These are phyloP conservation scores for Macrophomina tecta DNA, from an alignment of 2,329 filamentous ascomycete species.

Conservation along the genomic window DNA sequence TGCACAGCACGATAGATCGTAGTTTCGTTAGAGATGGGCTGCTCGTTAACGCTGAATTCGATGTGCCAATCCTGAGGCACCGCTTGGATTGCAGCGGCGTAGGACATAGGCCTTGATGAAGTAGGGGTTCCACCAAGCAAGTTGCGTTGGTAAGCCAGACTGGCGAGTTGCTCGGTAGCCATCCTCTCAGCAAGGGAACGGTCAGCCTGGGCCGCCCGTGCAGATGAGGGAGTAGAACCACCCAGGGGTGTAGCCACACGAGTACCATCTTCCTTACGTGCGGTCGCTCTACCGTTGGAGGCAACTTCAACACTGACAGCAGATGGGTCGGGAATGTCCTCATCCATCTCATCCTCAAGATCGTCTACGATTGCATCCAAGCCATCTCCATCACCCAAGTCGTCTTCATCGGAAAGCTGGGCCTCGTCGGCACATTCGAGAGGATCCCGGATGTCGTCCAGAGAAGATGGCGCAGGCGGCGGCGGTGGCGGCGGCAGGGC, in stretches of 20 bases:
- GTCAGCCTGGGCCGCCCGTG: slow-evolving; percentile 40
- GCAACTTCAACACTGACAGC: slow-evolving; percentile 92
- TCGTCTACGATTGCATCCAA: slow-evolving; percentile 91
- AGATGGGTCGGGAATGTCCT: slow-evolving; percentile 77
- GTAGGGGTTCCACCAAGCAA: slow-evolving; percentile 51
- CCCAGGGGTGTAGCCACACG: slow-evolving; percentile 82
- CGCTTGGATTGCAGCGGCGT: slow-evolving; percentile 81
- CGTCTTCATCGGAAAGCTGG: slow-evolving; percentile 76
- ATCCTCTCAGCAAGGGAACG: slow-evolving; percentile 33
- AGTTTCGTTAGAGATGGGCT: slow-evolving; percentile 85
- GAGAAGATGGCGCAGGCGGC: slow-evolving; percentile 44
- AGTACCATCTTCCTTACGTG: slow-evolving; percentile 89
- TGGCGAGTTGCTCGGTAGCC: slow-evolving; percentile 38
- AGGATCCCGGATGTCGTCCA: slow-evolving; percentile 55
- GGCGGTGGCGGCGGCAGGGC: slow-evolving; percentile 60
- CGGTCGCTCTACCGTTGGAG: slow-evolving; percentile 84
- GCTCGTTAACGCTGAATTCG: slow-evolving; percentile 86
- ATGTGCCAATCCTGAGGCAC: slow-evolving; percentile 95
- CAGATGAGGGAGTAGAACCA: slow-evolving; percentile 39
- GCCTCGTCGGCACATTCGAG: slow-evolving; percentile 94
- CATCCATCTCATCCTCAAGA: slow-evolving; percentile 79
- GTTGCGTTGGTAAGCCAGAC: slow-evolving; percentile 33
- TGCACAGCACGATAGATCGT: slow-evolving; percentile 96
- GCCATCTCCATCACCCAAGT: slow-evolving; percentile 66
- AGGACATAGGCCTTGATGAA: slow-evolving; percentile 71